Conservation (phyloP, 805 yeast genomes). For the Candida sithepensis region DNA sequence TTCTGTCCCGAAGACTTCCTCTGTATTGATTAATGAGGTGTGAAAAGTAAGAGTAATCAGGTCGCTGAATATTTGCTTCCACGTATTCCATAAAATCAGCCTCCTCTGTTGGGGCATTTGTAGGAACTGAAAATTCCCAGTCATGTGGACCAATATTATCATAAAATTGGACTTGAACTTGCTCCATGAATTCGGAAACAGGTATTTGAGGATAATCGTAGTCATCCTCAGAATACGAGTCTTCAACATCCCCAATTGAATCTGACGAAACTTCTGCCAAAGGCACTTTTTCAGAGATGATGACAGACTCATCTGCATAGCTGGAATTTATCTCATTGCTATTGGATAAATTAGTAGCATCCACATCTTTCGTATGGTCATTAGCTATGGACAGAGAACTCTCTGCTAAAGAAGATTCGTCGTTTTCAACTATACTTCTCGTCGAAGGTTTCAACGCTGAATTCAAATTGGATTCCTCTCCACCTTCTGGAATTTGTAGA, state of each 20-base stretch:
- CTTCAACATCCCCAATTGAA: slow-evolving; percentile 17
- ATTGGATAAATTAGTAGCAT: neutral
- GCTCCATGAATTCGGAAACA: slow-evolving; percentile 24
- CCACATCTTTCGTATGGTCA: too few species aligned
- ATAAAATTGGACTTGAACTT: slow-evolving; percentile 30
- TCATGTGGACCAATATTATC: slow-evolving; percentile 31
- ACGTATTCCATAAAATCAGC: slow-evolving; percentile 25
- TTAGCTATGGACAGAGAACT: too few species aligned
- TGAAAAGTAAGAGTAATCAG: slow-evolving; percentile 27
- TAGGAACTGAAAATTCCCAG: slow-evolving; percentile 17
- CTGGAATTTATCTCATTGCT: slow-evolving; percentile 8
- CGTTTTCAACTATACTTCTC: too few species aligned
- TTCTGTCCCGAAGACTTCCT: slow-evolving; percentile 1
- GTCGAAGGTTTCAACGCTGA: too few species aligned
- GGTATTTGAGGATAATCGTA: slow-evolving; percentile 28
- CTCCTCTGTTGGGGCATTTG: slow-evolving; percentile 1
- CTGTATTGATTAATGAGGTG: slow-evolving; percentile 27
- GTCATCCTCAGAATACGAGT: slow-evolving; percentile 22
- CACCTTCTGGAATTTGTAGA: neutral
- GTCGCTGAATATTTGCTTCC: slow-evolving; percentile 26
- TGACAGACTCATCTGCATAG: slow-evolving; percentile 15
- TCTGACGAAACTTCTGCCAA: slow-evolving; percentile 28
- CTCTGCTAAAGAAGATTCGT: too few species aligned
- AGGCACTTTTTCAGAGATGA: slow-evolving; percentile 28
- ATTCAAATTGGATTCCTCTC: too few species aligned